A percentile compares a stretch with the other conserved stretches of the same genome.
phyloP scores from a whole-genome alignment of 2,329 filamentous ascomycete species.

The Xylariales sp. region DNA sequence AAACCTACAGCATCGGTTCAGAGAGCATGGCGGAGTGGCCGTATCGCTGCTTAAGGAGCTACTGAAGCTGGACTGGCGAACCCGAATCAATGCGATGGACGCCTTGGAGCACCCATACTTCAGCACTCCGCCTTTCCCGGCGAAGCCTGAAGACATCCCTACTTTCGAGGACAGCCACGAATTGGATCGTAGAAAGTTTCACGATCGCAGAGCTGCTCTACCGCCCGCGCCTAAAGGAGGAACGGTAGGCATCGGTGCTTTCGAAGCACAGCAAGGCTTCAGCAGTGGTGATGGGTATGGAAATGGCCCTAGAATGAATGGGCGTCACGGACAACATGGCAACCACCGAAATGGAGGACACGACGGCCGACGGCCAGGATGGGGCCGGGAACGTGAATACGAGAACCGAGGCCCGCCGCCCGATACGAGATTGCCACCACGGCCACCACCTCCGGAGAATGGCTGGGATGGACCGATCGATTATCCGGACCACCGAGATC shows the following conservation, averaged over 20 bases:
- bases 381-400: slow-evolving; percentile 45
- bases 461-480: slow-evolving; percentile 32
- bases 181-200: slow-evolving; percentile 86
- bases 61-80: slow-evolving; percentile 82
- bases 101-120: slow-evolving; percentile 93
- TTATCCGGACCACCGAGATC: slow-evolving; percentile 37
- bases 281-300: slow-evolving; percentile 47
- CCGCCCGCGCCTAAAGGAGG: slow-evolving; percentile 91
- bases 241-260: slow-evolving; percentile 72
- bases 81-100: slow-evolving; percentile 87
- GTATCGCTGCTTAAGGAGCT: slow-evolving; percentile 79
- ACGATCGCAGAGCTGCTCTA: slow-evolving; percentile 76
- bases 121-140: slow-evolving; percentile 70
- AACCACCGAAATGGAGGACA: slow-evolving; percentile 32
- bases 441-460: slow-evolving; percentile 42
- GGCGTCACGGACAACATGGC: slow-evolving; percentile 34
- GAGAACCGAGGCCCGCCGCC: slow-evolving; percentile 15
- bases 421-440: slow-evolving; percentile 39
- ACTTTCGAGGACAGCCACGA: slow-evolving; percentile 93
- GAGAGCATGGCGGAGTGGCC: slow-evolving; percentile 66
- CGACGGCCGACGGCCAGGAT: slow-evolving; percentile 41
- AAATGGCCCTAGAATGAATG: slow-evolving; percentile 32
- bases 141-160: slow-evolving; percentile 82
- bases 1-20: slow-evolving; percentile 70
- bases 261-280: slow-evolving; percentile 47